phyloP scores from a whole-genome alignment of 306 rosid genomes.

The Betula pendula region DNA sequence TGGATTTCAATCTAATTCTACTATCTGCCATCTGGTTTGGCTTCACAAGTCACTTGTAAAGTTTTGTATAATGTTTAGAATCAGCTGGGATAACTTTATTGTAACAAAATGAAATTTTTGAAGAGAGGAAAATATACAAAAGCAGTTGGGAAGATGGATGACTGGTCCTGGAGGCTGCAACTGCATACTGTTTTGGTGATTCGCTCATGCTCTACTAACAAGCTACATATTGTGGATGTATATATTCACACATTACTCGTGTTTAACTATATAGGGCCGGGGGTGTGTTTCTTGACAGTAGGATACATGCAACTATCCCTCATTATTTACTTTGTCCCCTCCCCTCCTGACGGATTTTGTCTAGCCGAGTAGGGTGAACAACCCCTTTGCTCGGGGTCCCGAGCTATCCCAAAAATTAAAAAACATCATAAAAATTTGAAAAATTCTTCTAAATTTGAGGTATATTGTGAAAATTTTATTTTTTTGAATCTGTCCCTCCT shows the following conservation, averaged over 20 bases:
- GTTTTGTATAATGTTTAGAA: constrained; percentile 34
- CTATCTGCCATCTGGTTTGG: constrained; percentile 26
- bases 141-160: constrained; percentile 28
- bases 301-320: not conserved
- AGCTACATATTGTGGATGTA: not conserved
- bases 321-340: too few relatives aligned
- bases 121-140: constrained; percentile 21
- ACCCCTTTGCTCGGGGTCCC: too few relatives aligned
- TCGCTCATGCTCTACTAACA: not conserved
- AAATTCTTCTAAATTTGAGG: too few relatives aligned
- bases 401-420: too few relatives aligned
- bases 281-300: not conserved
- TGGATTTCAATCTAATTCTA: constrained; percentile 31
- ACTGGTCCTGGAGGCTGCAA: not conserved
- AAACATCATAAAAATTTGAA: too few relatives aligned
- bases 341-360: too few relatives aligned
- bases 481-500: too few relatives aligned
- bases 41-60: constrained; percentile 42
- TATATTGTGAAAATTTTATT: too few relatives aligned
- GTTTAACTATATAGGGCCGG: not conserved
- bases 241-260: too few relatives aligned
- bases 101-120: constrained; percentile 39
- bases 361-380: too few relatives aligned
- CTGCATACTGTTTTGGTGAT: not conserved
- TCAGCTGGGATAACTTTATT: constrained; percentile 25